Percentiles rank a stretch among this genome's conserved stretches.
Conservation (phyloP, 1,139 yeast species). For the Magnusiomyces suaveolens region DNA sequence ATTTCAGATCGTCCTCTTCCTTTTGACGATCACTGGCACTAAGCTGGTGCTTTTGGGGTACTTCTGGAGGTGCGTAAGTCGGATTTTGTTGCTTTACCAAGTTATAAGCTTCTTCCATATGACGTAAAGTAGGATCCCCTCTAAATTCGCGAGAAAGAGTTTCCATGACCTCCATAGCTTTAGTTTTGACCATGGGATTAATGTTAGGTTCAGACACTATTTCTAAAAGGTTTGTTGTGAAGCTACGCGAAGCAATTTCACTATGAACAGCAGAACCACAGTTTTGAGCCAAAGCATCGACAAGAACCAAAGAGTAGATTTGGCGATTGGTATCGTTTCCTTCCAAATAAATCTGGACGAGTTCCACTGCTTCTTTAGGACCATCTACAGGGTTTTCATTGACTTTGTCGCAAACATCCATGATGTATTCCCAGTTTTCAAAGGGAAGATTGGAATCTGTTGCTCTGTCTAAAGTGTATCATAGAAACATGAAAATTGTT, state of each 20-base stretch:
- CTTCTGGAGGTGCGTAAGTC: constrained; percentile 39
- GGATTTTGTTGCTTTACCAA: constrained; percentile 28
- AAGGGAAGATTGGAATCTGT: constrained; percentile 72
- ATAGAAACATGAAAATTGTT: constrained; percentile 1
- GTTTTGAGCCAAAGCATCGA: constrained; percentile 77
- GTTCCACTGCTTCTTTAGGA: constrained; percentile 44
- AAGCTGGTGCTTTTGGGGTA: constrained; percentile 52
- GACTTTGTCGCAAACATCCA: constrained; percentile 77
- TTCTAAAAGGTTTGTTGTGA: constrained; percentile 48
- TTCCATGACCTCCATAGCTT: constrained; percentile 56
- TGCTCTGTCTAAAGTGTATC: constrained; percentile 42
- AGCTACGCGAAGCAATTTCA: constrained; percentile 63
- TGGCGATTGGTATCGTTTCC: constrained; percentile 72
- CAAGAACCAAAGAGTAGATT: constrained; percentile 58
- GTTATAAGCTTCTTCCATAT: constrained; percentile 55
- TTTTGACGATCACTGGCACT: constrained; percentile 40
- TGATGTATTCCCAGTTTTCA: constrained; percentile 77
- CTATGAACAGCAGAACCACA: constrained; percentile 85
- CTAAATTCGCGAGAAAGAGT: constrained; percentile 52
- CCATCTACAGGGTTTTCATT: constrained; percentile 60
- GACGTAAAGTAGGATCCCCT: constrained; percentile 62
- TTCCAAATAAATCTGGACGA: constrained; percentile 45
- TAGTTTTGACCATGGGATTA: constrained; percentile 59
- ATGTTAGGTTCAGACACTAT: constrained; percentile 48
- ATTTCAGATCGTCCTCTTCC: constrained; percentile 75